Percentiles rank a stretch among this genome's conserved stretches.
Evolutionary conservation across 108 stramenopile species (phyloP).

Genomic region (Thalassiosira profunda): DNA sequence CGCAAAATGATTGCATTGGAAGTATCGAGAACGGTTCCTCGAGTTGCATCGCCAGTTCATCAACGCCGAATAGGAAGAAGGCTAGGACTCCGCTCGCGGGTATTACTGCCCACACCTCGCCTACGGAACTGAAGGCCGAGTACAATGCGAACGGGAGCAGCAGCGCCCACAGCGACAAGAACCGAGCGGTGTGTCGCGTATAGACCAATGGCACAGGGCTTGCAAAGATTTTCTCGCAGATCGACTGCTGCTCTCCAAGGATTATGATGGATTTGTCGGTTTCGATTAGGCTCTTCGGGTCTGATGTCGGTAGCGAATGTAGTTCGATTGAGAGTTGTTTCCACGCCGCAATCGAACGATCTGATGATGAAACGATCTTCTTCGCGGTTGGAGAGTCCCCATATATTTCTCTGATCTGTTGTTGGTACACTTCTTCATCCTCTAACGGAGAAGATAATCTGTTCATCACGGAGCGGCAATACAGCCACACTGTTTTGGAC

Average conservation of each 20-base stretch:
- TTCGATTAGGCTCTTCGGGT: slow-evolving; percentile 46
- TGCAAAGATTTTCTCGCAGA: slow-evolving; percentile 57
- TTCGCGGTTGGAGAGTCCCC: slow-evolving; percentile 10
- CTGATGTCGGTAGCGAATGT: slow-evolving; percentile 40
- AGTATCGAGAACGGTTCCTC: slow-evolving; percentile 85
- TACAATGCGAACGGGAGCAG: slow-evolving; percentile 70
- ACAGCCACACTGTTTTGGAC: slow-evolving; percentile 47
- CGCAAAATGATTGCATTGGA: slow-evolving; percentile 63
- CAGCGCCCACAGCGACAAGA: slow-evolving; percentile 57
- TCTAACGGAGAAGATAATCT: slow-evolving; percentile 43
- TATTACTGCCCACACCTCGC: slow-evolving; percentile 34
- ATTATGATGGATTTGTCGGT: slow-evolving; percentile 58
- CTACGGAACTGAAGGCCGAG: slow-evolving; percentile 21
- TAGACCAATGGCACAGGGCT: slow-evolving; percentile 65
- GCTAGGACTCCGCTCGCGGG: slow-evolving; percentile 45
- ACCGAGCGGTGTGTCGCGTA: slow-evolving; percentile 77
- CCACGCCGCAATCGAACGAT: slow-evolving; percentile 51
- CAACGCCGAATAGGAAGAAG: slow-evolving; percentile 74
- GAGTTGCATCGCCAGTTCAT: slow-evolving; percentile 71
- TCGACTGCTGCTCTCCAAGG: slow-evolving; percentile 37
- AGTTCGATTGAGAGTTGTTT: slow-evolving; percentile 45
- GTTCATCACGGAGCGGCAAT: slow-evolving; percentile 53
- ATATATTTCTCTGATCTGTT: slow-evolving; percentile 22
- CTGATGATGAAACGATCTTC: slow-evolving; percentile 13
- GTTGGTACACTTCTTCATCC: slow-evolving; percentile 45